Percentiles rank a stretch among this genome's conserved stretches.
Evolutionary conservation across 768 basidiomycete species (phyloP).

Genomic region (Lactarius indigo): DNA sequence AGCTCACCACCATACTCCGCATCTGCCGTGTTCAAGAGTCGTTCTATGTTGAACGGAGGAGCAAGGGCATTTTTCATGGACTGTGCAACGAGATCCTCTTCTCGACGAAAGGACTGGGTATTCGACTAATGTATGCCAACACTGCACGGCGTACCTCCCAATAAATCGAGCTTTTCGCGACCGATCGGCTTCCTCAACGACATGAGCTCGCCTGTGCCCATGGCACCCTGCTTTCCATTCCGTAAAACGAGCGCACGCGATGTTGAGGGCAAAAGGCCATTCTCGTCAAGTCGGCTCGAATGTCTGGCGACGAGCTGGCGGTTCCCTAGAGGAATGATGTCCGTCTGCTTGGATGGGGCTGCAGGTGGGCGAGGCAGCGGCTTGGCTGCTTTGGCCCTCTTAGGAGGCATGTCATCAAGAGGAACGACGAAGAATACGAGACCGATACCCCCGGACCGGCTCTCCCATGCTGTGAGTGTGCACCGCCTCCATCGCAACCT

Average conservation of each 20-base stretch:
- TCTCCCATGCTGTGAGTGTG: background rate
- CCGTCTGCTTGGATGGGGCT: constrained; percentile 27
- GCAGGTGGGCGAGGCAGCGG: background rate
- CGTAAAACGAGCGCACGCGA: constrained; percentile 70
- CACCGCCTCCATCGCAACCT: background rate
- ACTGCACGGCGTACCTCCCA: constrained; percentile 53
- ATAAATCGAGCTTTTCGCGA: constrained; percentile 74
- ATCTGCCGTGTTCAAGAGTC: constrained; percentile 64
- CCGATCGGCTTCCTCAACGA: constrained; percentile 60
- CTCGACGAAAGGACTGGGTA: constrained; percentile 12
- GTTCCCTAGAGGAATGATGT: constrained; percentile 55
- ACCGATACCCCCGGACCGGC: background rate
- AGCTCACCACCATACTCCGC: constrained; percentile 66
- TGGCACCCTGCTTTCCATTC: constrained; percentile 70
- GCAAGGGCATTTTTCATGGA: constrained; percentile 53
- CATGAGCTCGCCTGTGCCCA: constrained; percentile 66
- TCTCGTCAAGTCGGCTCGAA: constrained; percentile 43
- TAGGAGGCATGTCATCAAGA: constrained; percentile 21
- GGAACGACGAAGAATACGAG: background rate
- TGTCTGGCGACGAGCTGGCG: constrained; percentile 42
- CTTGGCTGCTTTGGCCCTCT: constrained; percentile 23
- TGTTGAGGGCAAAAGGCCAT: constrained; percentile 58
- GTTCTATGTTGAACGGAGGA: constrained; percentile 60
- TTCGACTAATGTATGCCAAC: constrained; percentile 16
- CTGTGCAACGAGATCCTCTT: constrained; percentile 65